phyloP scores from a whole-genome alignment of 257 asterid genomes.

The Catharanthus roseus region DNA sequence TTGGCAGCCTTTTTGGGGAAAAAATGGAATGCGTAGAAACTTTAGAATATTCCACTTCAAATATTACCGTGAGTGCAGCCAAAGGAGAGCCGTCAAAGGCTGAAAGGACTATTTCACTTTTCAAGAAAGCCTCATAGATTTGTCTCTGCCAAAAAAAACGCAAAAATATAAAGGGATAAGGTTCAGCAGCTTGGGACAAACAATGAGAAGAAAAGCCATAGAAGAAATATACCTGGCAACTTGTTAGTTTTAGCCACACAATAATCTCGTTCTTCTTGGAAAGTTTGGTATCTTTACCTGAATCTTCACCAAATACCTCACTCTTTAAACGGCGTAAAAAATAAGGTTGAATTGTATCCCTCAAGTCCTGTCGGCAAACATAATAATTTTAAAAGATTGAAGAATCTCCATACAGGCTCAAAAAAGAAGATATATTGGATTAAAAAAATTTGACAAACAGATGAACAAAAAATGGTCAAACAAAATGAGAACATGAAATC shows the following conservation, averaged over 20 bases:
- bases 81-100: constrained; percentile 92
- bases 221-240: constrained; percentile 59
- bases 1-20: background rate
- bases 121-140: constrained; percentile 86
- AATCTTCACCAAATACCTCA: constrained; percentile 60
- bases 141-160: constrained; percentile 52
- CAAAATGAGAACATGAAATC: background rate
- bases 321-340: constrained; percentile 87
- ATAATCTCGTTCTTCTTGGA: constrained; percentile 91
- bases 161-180: background rate
- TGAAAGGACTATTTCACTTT: constrained; percentile 87
- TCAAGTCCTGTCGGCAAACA: constrained; percentile 50
- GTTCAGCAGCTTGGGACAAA: background rate
- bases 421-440: background rate
- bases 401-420: background rate
- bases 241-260: constrained; percentile 83
- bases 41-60: constrained; percentile 2
- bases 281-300: constrained; percentile 34
- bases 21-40: background rate
- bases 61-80: constrained; percentile 91
- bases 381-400: background rate
- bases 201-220: background rate
- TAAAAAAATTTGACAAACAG: background rate
- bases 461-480: background rate
- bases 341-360: constrained; percentile 86